These are phyloP conservation scores for Aechmea fasciata DNA, from an alignment of 176 grass and related monocot genomes.

Conservation along the genomic window DNA sequence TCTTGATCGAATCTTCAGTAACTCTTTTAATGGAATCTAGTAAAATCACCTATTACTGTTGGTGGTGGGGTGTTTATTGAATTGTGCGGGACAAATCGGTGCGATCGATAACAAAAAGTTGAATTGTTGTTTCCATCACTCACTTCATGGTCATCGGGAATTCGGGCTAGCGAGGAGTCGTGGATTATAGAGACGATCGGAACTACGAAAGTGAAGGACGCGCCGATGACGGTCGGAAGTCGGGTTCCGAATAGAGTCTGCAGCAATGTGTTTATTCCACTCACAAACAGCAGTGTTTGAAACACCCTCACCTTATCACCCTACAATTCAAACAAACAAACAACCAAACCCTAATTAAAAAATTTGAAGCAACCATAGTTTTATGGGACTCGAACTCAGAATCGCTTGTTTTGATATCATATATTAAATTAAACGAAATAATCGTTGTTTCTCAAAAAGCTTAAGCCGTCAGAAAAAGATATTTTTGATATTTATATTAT, in stretches of 20 bases:
- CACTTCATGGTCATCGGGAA: constrained; percentile 63
- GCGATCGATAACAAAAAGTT: not conserved
- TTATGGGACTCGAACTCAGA: no score
- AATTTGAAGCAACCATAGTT: no score
- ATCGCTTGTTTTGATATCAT: no score
- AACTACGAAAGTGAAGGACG: constrained; percentile 89
- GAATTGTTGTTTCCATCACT: not conserved
- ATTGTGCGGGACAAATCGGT: not conserved
- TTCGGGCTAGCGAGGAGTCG: constrained; percentile 42
- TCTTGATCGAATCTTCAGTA: not conserved
- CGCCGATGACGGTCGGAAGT: constrained; percentile 79
- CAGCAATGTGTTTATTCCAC: constrained; percentile 91
- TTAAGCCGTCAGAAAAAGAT: no score
- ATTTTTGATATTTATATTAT: no score
- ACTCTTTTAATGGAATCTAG: not conserved
- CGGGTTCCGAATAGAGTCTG: constrained; percentile 93
- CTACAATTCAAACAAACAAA: constrained; percentile 30
- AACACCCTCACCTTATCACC: constrained; percentile 92
- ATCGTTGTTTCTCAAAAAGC: no score
- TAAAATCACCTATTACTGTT: not conserved
- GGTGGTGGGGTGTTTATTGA: no score
- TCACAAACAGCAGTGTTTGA: constrained; percentile 93
- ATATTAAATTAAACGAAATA: no score
- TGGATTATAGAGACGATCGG: constrained; percentile 83
- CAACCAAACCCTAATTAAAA: not conserved